Evolutionary conservation across 768 basidiomycete species (phyloP).

Genomic region (Pleurotus tuber-regium): DNA sequence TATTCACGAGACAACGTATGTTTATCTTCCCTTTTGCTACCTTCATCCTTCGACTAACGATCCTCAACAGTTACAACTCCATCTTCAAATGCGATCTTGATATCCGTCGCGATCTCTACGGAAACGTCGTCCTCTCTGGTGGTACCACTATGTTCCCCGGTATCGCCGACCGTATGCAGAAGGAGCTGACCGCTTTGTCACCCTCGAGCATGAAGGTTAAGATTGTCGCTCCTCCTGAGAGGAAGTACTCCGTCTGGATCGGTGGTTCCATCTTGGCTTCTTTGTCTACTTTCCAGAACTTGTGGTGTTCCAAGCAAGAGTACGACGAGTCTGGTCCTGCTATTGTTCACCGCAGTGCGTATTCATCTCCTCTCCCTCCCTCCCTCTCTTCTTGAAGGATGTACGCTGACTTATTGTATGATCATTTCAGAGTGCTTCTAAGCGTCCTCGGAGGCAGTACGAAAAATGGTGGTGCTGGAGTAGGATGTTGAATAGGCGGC

Average conservation of each 20-base stretch:
- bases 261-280: slow-evolving; percentile 86
- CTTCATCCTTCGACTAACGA: neutral
- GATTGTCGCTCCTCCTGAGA: slow-evolving; percentile 90
- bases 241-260: slow-evolving; percentile 97
- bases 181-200: slow-evolving; percentile 82
- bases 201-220: slow-evolving; percentile 95
- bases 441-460: neutral
- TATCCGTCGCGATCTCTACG: slow-evolving; percentile 77
- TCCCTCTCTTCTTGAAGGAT: neutral
- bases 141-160: slow-evolving; percentile 97
- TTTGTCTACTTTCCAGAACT: slow-evolving; percentile 92
- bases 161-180: slow-evolving; percentile 95
- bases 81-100: slow-evolving; percentile 88
- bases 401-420: neutral
- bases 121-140: slow-evolving; percentile 85
- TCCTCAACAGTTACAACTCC: slow-evolving; percentile 63
- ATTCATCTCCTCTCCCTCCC: neutral
- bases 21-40: slow-evolving; percentile 30
- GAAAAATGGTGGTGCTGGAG: slow-evolving; percentile 6
- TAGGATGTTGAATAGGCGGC: neutral
- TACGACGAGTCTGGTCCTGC: slow-evolving; percentile 84
- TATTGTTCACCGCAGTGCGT: slow-evolving; percentile 76
- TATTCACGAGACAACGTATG: slow-evolving; percentile 87
- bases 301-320: slow-evolving; percentile 93
- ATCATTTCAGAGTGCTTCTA: slow-evolving; percentile 5